Evolutionary conservation across 1,284 basidiomycete species (phyloP), one percentile per base, ranked within the genome.

Genomic region (Agroathelia rolfsii): DNA sequence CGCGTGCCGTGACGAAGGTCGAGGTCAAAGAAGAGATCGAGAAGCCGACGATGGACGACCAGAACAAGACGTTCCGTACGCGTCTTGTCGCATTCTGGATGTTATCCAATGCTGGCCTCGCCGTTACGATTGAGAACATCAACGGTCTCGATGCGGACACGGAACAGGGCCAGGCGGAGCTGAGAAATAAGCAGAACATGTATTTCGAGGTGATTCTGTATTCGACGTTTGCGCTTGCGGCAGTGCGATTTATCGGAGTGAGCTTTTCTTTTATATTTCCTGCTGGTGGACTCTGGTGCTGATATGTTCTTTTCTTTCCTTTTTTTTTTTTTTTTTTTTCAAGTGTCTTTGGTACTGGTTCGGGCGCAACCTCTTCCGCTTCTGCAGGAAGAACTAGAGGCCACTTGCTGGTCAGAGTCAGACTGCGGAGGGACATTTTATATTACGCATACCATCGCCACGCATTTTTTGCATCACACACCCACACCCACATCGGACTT

Each of bases 61-160:
- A 82, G 56, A 94, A 94, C 64, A 86, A 81, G 61, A 93, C 90
- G 1, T 95, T 94, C 81, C 78, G 90, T 42, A 93, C 89, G 2
- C 79, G 86, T 41, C 66, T 90, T 6, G 86, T 93, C 31, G 74
- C 81, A 2, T 64, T 72, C 37, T 94, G 90, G 90, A 84, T 94
- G 71, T 58, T 93, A 36, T 58, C 73, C 7, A 94, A 94, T 50
- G 85, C 83, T 13, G 66, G 56, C 3, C 63, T 95, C 11, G 79
- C 86, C 7, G 72, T 94, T 34, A 76, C 83, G 11, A 87, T 95
- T 39, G 76, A 84, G 55, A 89, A 83, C 42, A 63, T 90, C 44
- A 88, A 87, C 46, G 88, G 90, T 12, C 50, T 89, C 30, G 60
- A 65, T 3, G 70, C 57, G 36, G 56, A 58, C n/a, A 54, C 61